A percentile compares a stretch with the other conserved stretches of the same genome.
Conservation (phyloP, 1,284 basidiomycete species). For the Heterobasidion irregulare region DNA sequence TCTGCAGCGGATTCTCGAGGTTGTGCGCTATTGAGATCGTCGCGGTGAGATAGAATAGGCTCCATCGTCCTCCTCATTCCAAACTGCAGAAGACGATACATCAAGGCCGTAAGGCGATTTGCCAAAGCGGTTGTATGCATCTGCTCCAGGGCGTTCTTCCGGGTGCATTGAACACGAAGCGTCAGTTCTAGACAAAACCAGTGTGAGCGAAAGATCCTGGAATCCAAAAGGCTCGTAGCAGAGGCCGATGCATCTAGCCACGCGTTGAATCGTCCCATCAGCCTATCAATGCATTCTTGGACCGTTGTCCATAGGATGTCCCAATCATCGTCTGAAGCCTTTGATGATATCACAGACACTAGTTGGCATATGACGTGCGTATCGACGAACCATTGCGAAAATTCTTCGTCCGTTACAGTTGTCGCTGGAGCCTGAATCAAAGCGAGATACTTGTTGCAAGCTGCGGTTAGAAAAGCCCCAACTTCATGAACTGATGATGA, state of each 20-base stretch:
- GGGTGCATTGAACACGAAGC: conserved; percentile 4
- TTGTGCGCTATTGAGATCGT: conserved; percentile 28
- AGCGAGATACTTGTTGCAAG: conserved; percentile 15
- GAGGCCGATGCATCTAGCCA: background rate
- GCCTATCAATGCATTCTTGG: conserved; percentile 28
- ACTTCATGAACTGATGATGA: conserved; percentile 15
- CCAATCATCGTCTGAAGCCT: conserved; percentile 5
- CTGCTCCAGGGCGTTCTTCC: conserved; percentile 11
- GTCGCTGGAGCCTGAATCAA: conserved; percentile 24
- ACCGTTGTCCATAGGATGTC: too few species aligned
- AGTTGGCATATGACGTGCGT: conserved; percentile 18
- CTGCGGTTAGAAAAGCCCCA: conserved; percentile 11
- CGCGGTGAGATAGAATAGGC: conserved; percentile 26
- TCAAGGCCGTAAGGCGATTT: background rate
- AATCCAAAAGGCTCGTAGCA: background rate
- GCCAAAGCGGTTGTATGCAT: conserved; percentile 13
- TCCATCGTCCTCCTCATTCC: conserved; percentile 45
- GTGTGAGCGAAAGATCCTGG: conserved; percentile 8
- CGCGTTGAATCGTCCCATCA: conserved; percentile 30
- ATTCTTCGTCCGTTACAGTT: conserved; percentile 22
- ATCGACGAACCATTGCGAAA: conserved; percentile 14
- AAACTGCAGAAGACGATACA: conserved; percentile 15
- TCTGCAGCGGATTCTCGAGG: conserved; percentile 39
- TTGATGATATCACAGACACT: conserved; percentile 17
- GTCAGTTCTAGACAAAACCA: conserved; percentile 12